Base-by-base conservation (phyloP, 139 green algal species). In the Chara braunii region DNA sequence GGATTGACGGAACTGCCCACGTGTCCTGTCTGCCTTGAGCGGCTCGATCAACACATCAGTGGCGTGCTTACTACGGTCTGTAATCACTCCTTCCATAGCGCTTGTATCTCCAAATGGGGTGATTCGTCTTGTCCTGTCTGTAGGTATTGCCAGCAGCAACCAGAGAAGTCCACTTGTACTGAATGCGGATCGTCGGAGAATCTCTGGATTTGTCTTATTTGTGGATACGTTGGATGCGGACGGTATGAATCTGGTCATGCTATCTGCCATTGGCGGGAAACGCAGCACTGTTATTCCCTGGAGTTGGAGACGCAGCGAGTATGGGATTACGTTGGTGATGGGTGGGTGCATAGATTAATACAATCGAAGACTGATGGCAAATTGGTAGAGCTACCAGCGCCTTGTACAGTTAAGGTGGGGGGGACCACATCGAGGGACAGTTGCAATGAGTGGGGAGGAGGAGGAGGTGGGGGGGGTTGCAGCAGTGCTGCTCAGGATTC, bases 151-250 rank as follows among this genome's bases (percentile, higher is more conserved):
- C 51, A 79, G 30, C 14, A 76, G 50, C 50, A 60, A 51, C 24
- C 34, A 18, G 37, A 52, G 26, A n/a, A 63, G 26, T 62, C 70
- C 30, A 37, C 22, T 36, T 98, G 92, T 74, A 36, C 37, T 11
- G 70, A 55, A 11, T 98, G 92, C 70, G 82, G 63, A 40, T 84
- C 78, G 3, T 54, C 43, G 1, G 64, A 75, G 33, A 83, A 86
- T 70, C 78, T 98, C 40, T 99, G 93, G 93, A 96, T 97, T 42
- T 99, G 93, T 72, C 81, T 99, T 31, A 96, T 99, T 40, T 99
- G 93, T 77, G 93, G 92, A 18, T 83, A 95, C 71, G 82, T 97
- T 11, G 92, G 92, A 23, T 97, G 90, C 56, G 64, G 64, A 24
- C 24, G 64, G 62, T 72, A 95, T 78, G 74, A 68, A 29, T 66